Percentiles rank a stretch among this genome's conserved stretches.
Conservation (phyloP, 202 grass and related monocot species). For the Brachypodium distachyon region DNA sequence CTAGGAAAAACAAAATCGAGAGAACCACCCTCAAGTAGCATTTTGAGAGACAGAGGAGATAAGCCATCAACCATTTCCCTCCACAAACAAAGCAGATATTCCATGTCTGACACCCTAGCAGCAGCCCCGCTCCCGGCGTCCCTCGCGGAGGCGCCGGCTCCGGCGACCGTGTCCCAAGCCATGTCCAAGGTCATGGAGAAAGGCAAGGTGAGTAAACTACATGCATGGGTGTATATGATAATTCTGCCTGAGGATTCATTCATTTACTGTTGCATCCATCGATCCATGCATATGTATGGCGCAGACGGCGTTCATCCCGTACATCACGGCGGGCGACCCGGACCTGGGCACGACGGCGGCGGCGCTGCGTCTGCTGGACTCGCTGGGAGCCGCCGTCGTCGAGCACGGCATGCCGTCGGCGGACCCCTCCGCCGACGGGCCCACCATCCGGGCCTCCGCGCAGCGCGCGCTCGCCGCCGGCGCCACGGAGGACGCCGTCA, state of each 20-base stretch:
- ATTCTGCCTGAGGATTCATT: not conserved
- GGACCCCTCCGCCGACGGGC: conserved; percentile 35
- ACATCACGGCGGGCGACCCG: conserved; percentile 57
- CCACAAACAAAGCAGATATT: not conserved
- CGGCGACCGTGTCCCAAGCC: not conserved
- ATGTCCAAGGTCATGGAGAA: not conserved
- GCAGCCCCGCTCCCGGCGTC: not conserved
- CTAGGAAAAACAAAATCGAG: no score
- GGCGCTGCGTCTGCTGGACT: conserved; percentile 28
- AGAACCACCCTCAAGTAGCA: no score
- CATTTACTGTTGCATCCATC: no score
- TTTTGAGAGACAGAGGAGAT: not conserved
- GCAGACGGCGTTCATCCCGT: conserved; percentile 53
- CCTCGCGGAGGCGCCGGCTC: not conserved
- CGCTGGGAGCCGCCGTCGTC: conserved; percentile 37
- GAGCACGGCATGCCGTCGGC: conserved; percentile 47
- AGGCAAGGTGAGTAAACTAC: not conserved
- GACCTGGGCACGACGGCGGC: conserved; percentile 40
- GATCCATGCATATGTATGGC: not conserved
- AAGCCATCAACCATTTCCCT: not conserved
- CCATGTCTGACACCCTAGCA: not conserved
- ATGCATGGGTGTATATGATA: not conserved
- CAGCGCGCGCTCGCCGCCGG: conserved; percentile 18
- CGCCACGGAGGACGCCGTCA: not conserved
- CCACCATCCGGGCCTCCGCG: conserved; percentile 28